Conservation (phyloP, 2,329 filamentous ascomycete species). For the Diaporthe eres region DNA sequence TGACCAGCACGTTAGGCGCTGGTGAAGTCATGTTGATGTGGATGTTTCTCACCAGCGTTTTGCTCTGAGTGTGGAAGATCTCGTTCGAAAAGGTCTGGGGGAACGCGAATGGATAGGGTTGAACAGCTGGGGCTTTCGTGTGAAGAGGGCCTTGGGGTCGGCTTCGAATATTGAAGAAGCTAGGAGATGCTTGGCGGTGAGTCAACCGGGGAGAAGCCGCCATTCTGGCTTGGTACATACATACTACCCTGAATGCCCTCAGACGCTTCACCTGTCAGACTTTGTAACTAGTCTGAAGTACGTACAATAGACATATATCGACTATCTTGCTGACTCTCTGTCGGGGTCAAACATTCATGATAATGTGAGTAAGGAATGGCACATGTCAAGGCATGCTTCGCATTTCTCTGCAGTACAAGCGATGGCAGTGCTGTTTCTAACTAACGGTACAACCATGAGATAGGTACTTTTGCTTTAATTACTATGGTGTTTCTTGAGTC, state of each 20-base stretch:
- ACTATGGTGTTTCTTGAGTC: background rate
- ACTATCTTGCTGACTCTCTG: background rate
- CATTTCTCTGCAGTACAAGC: background rate
- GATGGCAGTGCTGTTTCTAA: background rate
- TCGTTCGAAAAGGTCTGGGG: accelerated
- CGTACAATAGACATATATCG: too few species aligned
- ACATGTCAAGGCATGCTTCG: background rate
- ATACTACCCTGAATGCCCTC: background rate
- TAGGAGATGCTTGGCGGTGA: conserved; percentile 1
- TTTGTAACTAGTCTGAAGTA: background rate
- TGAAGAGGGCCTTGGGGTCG: background rate
- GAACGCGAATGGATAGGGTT: background rate
- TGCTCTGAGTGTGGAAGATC: background rate
- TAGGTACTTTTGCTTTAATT: background rate
- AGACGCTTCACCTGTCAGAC: background rate
- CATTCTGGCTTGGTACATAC: background rate
- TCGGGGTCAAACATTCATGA: background rate
- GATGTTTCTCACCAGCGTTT: background rate
- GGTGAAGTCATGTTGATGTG: background rate
- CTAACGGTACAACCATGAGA: too few species aligned
- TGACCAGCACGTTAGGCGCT: conserved; percentile 58
- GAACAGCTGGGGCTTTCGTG: background rate
- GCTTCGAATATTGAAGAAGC: background rate
- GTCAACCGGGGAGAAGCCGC: conserved; percentile 24
- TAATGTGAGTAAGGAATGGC: background rate